Evolutionary conservation across 2,329 filamentous ascomycete species (phyloP).

Genomic region (Curvularia lunata): DNA sequence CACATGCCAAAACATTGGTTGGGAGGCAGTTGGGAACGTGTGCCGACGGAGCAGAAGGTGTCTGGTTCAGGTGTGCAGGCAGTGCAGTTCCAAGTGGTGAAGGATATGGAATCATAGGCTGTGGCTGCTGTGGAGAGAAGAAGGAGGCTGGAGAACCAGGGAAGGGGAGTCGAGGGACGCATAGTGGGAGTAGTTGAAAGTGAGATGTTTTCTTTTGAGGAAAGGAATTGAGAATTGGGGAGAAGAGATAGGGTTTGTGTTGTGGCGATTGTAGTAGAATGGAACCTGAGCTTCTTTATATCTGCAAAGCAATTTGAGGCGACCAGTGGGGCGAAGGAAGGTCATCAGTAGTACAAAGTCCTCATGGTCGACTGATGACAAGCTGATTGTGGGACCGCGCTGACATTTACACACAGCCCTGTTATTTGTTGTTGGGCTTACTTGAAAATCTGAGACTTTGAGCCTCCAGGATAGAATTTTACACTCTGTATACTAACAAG

Average conservation of each 20-base stretch:
- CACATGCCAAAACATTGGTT: conserved; percentile 4
- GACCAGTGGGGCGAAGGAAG: background rate
- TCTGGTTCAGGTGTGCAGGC: background rate
- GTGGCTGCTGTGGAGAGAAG: background rate
- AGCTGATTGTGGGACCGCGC: background rate
- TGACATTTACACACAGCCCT: background rate
- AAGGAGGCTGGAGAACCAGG: background rate
- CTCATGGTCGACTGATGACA: background rate
- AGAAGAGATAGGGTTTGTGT: background rate
- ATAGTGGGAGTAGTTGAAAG: background rate
- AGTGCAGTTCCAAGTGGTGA: conserved; percentile 11
- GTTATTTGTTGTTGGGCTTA: background rate
- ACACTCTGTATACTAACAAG: conserved; percentile 1
- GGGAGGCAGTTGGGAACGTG: background rate
- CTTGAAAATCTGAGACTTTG: background rate
- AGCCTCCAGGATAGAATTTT: no score
- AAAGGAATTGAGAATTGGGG: background rate
- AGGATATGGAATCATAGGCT: conserved; percentile 1
- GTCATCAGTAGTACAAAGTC: background rate
- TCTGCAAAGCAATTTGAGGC: background rate
- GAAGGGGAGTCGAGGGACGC: background rate
- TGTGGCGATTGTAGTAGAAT: background rate
- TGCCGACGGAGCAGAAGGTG: conserved; percentile 9
- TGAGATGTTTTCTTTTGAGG: no score
- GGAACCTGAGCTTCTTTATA: background rate